Base-by-base conservation (phyloP, 2,329 filamentous ascomycete genomes). In the Fusarium ramigenum region DNA sequence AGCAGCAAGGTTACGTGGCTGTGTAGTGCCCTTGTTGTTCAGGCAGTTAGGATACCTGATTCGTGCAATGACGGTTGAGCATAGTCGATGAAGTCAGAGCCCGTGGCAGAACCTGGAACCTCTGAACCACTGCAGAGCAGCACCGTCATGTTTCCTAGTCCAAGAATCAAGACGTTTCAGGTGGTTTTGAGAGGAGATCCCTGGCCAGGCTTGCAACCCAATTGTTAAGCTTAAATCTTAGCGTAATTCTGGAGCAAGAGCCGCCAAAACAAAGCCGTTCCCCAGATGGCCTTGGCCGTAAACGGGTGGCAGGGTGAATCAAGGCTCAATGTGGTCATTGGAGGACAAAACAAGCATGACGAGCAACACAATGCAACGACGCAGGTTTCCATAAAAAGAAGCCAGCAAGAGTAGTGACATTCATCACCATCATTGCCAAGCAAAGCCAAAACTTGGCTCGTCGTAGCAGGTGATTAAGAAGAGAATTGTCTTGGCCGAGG, bases 151-250 rank as follows among this genome's bases (percentile, higher is more conserved):
- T n/a, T 49, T 63, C 60, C 54, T 34, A 47, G 60, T 8, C 19
- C 34, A 23, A 25, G 16, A 42, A 15, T 23, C 60, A 49, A n/a
- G 62, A 66, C 32, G 66, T 70, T 70, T 65, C 53, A 54, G 52
- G 53, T 37, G 42, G 60, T 44, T 70, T 49, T 68, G 50, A 59
- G 25, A 40, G 44, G 39, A 40, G 58, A 57, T 53, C 71, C 71
- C 70, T 63, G 57, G 57, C 56, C 61, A 60, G 28, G 52, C 39
- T 50, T 69, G 64, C 49, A 53, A 58, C 50, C 59, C 52, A 65
- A 53, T 43, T 53, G 63, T 73, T 73, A 72, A 73, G 71, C 71
- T 73, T 73, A 73, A 73, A 72, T 72, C 37, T 72, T 73, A 74
- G 71, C 71, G 67, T 28, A 50, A 18, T 60, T 56, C 37, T 68